phyloP scores from a whole-genome alignment of 1,284 basidiomycete species.

The Cryptococcus neoformans region DNA sequence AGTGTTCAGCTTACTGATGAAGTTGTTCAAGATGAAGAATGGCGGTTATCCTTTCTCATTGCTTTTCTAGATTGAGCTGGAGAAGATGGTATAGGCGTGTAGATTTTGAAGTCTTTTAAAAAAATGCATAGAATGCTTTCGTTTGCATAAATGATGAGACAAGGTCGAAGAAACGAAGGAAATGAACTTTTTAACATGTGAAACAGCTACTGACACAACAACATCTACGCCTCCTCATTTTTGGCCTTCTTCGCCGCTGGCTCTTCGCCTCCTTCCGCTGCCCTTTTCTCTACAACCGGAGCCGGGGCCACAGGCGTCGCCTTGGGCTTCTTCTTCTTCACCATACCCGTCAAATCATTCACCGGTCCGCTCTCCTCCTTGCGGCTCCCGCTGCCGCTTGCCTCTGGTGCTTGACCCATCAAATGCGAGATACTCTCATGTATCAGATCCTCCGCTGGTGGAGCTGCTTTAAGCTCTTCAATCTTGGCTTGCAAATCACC shows the following conservation, averaged over 20 bases:
- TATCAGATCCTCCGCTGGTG: conserved; percentile 56
- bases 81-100: neutral
- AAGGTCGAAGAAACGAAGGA: neutral
- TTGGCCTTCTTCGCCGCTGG: conserved; percentile 61
- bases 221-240: conserved; percentile 48
- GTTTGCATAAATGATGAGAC: neutral
- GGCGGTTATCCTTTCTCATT: conserved; percentile 49
- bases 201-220: too few relatives aligned
- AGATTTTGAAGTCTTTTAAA: too few relatives aligned
- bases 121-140: conserved; percentile 2
- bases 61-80: conserved; percentile 18
- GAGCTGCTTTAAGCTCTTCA: conserved; percentile 77
- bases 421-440: conserved; percentile 47
- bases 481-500: conserved; percentile 82
- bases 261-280: conserved; percentile 56
- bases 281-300: conserved; percentile 5
- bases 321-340: conserved; percentile 70
- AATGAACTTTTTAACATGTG: neutral
- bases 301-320: conserved; percentile 10
- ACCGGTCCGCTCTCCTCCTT: conserved; percentile 51
- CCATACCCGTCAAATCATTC: conserved; percentile 75
- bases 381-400: neutral
- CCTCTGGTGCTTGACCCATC: conserved; percentile 23
- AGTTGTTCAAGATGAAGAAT: conserved; percentile 91
- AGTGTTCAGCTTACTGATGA: conserved; percentile 83